Evolutionary conservation across 2,329 filamentous ascomycete species (phyloP), one percentile per base, ranked within the genome.

Genomic region (Cladophialophora bantiana): DNA sequence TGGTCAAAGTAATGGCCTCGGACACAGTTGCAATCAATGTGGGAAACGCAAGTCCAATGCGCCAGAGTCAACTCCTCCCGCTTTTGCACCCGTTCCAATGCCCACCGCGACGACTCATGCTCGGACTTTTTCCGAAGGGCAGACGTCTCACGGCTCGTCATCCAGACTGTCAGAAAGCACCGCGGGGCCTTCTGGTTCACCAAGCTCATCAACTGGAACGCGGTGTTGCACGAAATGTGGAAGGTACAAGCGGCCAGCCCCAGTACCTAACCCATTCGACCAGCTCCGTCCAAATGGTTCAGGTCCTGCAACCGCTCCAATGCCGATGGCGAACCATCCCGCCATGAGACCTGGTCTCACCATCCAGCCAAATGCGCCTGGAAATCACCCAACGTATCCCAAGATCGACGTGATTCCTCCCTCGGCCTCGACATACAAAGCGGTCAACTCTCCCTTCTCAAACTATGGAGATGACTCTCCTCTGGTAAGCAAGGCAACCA

Each of bases 341-440:
- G 62, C 63, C 13, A 59, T 66, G 56, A 64, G 58, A 38, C 62
- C 66, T 26, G 60, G 68, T 18, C 58, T 70, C 7, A 55, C 53
- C 18, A 65, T 70, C n/a, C 66, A 67, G 35, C 68, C 68, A 35
- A 64, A 62, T 50, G 18, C 36, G 31, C 20, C 56, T 15, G 54
- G 18, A 20, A 56, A 64, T 35, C 67, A 59, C 56, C 42, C 63
- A 1, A 40, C 65, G 2, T 70, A 68, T 26, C 70, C 68, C 4
- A 61, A 68, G 58, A 69, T 71, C 40, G 70, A 71, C 56, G 65
- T 71, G 13, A 68, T 70, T 26, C 70, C 70, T 35, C 68, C 70
- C 2, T 68, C 67, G 5, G 64, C 66, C 3, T 62, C 68, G 12
- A 68, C 66, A 1, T 70, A 67, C 53, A 65, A 55, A 32, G 48